A percentile compares a stretch with the other conserved stretches of the same genome.
Conservation (phyloP, 2,329 filamentous ascomycete genomes). For the Hypomyces rosellus region DNA sequence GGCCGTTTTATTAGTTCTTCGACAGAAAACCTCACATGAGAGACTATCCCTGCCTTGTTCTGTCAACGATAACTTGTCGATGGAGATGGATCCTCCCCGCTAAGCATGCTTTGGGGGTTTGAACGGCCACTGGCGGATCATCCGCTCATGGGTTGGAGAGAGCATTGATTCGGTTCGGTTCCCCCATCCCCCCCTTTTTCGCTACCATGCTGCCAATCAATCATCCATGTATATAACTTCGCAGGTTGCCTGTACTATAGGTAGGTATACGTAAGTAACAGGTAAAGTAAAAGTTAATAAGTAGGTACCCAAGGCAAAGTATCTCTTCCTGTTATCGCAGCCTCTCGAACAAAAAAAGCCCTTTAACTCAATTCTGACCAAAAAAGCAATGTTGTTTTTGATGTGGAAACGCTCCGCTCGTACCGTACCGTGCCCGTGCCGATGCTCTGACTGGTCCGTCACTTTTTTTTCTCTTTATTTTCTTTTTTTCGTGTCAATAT, state of each 20-base stretch:
- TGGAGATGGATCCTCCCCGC: no score
- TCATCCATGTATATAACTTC: background rate
- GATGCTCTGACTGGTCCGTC: slow-evolving; percentile 2
- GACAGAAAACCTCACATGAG: background rate
- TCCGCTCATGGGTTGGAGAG: slow-evolving; percentile 1
- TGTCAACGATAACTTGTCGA: no score
- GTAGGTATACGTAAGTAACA: background rate
- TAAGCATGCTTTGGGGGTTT: no score
- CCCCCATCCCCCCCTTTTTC: background rate
- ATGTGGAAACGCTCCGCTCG: slow-evolving; percentile 14
- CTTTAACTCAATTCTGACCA: background rate
- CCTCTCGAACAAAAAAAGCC: no score
- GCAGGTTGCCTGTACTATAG: background rate
- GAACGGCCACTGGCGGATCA: slow-evolving; percentile 10
- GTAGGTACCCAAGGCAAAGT: no score
- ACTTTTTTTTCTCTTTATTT: background rate
- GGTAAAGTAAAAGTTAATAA: no score
- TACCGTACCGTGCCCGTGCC: slow-evolving; percentile 13
- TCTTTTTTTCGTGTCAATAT: background rate
- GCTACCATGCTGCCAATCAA: background rate
- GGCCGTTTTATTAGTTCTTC: no score
- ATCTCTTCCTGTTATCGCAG: background rate
- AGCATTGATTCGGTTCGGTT: background rate
- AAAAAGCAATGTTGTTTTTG: background rate
- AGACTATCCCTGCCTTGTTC: background rate